A percentile compares a stretch with the other conserved stretches of the same genome.
phyloP scores from a whole-genome alignment of 768 basidiomycete genomes.

The Mrakia blollopis region DNA sequence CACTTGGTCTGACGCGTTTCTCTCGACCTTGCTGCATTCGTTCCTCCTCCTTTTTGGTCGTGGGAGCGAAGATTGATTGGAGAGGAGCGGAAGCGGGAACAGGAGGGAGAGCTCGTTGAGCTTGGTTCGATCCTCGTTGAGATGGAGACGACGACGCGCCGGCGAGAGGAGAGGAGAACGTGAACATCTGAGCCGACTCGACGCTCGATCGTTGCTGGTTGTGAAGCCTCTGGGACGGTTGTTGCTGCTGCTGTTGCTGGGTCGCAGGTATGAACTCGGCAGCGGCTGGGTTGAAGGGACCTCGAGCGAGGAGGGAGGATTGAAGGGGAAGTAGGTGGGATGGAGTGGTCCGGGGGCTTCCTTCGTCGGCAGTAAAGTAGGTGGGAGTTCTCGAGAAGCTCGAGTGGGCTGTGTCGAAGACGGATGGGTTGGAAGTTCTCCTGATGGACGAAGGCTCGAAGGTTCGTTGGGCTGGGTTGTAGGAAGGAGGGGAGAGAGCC shows the following conservation, averaged over 20 bases:
- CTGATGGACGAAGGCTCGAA: slow-evolving; percentile 7
- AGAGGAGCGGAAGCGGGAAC: slow-evolving; percentile 3
- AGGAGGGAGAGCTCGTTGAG: background rate
- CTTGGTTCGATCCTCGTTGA: background rate
- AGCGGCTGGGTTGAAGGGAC: slow-evolving; percentile 22
- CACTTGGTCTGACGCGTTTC: background rate
- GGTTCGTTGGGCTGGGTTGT: background rate
- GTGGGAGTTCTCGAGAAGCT: background rate
- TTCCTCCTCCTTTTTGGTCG: background rate
- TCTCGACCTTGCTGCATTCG: background rate
- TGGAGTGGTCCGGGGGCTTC: background rate
- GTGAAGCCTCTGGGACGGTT: background rate
- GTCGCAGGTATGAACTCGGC: slow-evolving; percentile 13
- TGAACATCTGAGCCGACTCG: background rate
- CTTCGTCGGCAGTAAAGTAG: slow-evolving; percentile 2
- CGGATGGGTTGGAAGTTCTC: background rate
- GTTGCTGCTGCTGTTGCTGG: background rate
- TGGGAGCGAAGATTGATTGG: background rate
- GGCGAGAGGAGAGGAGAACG: background rate
- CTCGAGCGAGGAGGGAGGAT: background rate
- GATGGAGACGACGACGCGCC: slow-evolving; percentile 5
- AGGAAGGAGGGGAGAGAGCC: background rate
- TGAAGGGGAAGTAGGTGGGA: no score
- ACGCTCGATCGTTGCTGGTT: background rate
- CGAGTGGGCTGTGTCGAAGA: slow-evolving; percentile 9